Base-by-base conservation (phyloP, 2,329 filamentous ascomycete genomes). In the Pyricularia grisea region DNA sequence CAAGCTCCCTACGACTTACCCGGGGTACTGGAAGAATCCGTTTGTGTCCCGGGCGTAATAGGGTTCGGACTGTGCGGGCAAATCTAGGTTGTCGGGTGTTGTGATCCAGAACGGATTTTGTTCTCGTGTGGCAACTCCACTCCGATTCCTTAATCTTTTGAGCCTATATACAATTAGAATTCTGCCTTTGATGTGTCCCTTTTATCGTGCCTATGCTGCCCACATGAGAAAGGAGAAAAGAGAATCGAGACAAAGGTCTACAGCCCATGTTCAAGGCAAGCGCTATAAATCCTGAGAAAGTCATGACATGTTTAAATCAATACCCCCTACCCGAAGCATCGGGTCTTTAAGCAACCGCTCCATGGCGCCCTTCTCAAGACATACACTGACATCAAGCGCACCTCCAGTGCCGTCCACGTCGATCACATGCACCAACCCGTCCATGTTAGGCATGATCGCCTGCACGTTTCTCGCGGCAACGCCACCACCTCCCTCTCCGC, bases 381-480 rank as follows among this genome's bases (percentile, higher is more conserved):
- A 78, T 0, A 81, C 42, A 61, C 73, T 75, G 2, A 80, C 73
- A 70, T 80, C 78, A 17, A 79, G 73, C 30, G 73, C 76, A 0
- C 77, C 78, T 33, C 17, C 42, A 2, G 74, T 74, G 2, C 73
- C 73, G 9, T 69, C 72, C 20, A 74, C 33, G 12, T 82, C 81
- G 73, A 81, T 77, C 10, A 83, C 72, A 68, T 81, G 79, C 33
- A 83, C 70, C 9, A 81, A 70, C 0, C 82, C 81, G 72, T 84
- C 81, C 70, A 79, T 72, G 27, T 72, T 74, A 0, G 79, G 78
- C 81, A 84, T 82, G 2, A 80, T 73, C 1, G 76, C 76, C 50
- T 82, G 78, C 17, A 82, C 79, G 70, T 80, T 82, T 3, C 76
- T 71, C 42, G 78, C 73, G 1, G 25, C 28, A 20, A n/a, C 64